phyloP scores from a whole-genome alignment of 2,329 filamentous ascomycete genomes.

The Penicillium sp. region DNA sequence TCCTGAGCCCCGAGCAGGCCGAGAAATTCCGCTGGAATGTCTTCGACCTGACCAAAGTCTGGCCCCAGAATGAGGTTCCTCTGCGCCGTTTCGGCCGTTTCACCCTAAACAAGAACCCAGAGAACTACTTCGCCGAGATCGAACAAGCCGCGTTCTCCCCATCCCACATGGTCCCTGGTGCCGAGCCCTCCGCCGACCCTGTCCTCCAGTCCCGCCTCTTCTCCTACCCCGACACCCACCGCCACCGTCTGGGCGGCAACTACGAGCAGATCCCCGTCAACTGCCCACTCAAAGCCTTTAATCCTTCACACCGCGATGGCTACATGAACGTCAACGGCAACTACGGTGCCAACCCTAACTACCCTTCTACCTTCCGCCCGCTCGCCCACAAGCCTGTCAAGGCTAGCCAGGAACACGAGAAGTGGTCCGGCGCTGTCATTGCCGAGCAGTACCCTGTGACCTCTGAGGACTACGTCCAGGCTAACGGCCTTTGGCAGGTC shows the following conservation, averaged over 20 bases:
- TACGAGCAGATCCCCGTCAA: constrained; percentile 66
- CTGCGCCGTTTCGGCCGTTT: constrained; percentile 60
- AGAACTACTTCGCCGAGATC: constrained; percentile 70
- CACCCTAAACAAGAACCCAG: constrained; percentile 62
- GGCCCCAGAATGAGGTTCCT: constrained; percentile 63
- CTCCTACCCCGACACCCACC: constrained; percentile 67
- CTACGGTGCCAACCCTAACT: constrained; percentile 59
- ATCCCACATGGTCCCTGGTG: constrained; percentile 64
- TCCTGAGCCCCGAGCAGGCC: constrained; percentile 61
- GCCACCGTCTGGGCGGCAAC: constrained; percentile 62
- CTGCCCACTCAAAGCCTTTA: constrained; percentile 52
- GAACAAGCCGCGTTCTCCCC: constrained; percentile 70
- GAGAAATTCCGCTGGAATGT: constrained; percentile 62
- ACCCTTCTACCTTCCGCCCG: constrained; percentile 45
- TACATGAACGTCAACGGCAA: constrained; percentile 66
- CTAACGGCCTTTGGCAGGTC: constrained; percentile 45
- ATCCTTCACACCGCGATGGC: constrained; percentile 71
- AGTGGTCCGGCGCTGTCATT: constrained; percentile 42
- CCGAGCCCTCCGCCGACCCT: constrained; percentile 68
- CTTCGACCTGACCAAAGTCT: constrained; percentile 69
- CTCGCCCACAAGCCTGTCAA: constrained; percentile 41
- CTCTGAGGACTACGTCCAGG: constrained; percentile 47
- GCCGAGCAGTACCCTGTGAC: constrained; percentile 43
- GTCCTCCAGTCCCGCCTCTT: constrained; percentile 68
- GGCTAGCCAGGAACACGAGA: constrained; percentile 45